phyloP scores from a whole-genome alignment of 2,329 filamentous ascomycete species.

The Chrysosporium queenslandicum region DNA sequence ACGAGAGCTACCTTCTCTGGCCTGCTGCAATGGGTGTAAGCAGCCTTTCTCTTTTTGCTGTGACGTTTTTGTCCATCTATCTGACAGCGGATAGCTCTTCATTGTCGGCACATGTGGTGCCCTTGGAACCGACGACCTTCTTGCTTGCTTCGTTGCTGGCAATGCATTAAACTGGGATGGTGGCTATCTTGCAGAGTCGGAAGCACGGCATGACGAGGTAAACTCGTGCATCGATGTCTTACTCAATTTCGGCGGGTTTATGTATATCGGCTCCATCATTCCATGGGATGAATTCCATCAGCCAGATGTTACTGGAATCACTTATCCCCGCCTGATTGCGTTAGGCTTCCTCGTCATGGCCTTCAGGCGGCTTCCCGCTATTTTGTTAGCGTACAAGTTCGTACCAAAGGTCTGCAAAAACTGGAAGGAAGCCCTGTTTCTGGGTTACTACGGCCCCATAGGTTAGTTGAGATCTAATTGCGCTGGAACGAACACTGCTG shows the following conservation, averaged over 20 bases:
- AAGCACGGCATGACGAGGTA: slow-evolving; percentile 51
- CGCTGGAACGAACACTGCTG: not conserved
- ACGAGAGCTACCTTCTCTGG: slow-evolving; percentile 45
- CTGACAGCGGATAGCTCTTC: slow-evolving; percentile 40
- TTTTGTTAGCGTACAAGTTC: slow-evolving; percentile 46
- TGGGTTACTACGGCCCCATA: slow-evolving; percentile 47
- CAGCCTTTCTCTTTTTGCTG: not conserved
- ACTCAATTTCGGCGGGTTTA: slow-evolving; percentile 52
- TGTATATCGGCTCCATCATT: slow-evolving; percentile 49
- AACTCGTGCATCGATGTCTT: slow-evolving; percentile 50
- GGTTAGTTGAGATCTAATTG: slow-evolving; percentile 18
- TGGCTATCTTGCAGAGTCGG: slow-evolving; percentile 46
- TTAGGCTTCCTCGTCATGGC: slow-evolving; percentile 45
- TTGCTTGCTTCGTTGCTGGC: slow-evolving; percentile 53
- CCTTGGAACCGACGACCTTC: slow-evolving; percentile 50
- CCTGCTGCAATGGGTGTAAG: slow-evolving; percentile 43
- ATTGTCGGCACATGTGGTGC: slow-evolving; percentile 49
- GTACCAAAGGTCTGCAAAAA: slow-evolving; percentile 45
- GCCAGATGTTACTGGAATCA: slow-evolving; percentile 44
- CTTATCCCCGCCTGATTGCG: slow-evolving; percentile 40
- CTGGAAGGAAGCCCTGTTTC: slow-evolving; percentile 51
- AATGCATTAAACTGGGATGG: slow-evolving; percentile 54
- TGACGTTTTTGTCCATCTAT: not conserved
- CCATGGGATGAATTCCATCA: slow-evolving; percentile 49
- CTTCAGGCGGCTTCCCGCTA: slow-evolving; percentile 49